Conservation (phyloP, 192 early-diverging fungal genomes). For the Coemansia sp. region DNA sequence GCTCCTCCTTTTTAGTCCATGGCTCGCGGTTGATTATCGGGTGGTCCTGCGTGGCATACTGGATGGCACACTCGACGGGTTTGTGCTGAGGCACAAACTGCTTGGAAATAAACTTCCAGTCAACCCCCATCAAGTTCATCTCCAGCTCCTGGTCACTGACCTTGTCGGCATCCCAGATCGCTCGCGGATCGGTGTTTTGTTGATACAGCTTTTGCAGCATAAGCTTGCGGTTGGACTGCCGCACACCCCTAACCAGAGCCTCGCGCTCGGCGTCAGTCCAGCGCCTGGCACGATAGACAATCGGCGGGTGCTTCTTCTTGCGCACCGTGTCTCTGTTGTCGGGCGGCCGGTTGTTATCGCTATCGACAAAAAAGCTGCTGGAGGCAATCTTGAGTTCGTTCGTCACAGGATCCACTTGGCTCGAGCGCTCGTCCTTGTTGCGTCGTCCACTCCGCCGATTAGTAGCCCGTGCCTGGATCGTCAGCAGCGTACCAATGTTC, state of each 20-base stretch:
- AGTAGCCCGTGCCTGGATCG: slow-evolving; percentile 45
- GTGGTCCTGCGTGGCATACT: slow-evolving; percentile 78
- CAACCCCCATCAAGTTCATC: slow-evolving; percentile 51
- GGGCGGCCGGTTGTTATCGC: slow-evolving; percentile 41
- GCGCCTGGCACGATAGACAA: slow-evolving; percentile 50
- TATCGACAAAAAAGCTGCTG: slow-evolving; percentile 42
- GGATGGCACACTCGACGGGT: slow-evolving; percentile 72
- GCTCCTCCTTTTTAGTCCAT: slow-evolving; percentile 64
- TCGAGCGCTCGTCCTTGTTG: slow-evolving; percentile 19
- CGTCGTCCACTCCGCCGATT: slow-evolving; percentile 38
- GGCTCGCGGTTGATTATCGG: slow-evolving; percentile 70
- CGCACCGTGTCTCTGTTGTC: slow-evolving; percentile 53
- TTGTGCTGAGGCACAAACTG: slow-evolving; percentile 59
- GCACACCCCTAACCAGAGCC: slow-evolving; percentile 51
- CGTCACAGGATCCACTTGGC: slow-evolving; percentile 37
- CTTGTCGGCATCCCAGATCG: slow-evolving; percentile 51
- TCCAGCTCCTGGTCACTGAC: slow-evolving; percentile 46
- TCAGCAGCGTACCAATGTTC: slow-evolving; percentile 33
- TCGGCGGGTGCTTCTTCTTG: slow-evolving; percentile 50
- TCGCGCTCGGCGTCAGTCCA: slow-evolving; percentile 58
- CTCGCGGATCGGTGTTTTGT: slow-evolving; percentile 46
- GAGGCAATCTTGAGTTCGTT: slow-evolving; percentile 24
- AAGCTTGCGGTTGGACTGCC: slow-evolving; percentile 51
- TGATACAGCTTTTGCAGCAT: slow-evolving; percentile 51
- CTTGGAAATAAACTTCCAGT: slow-evolving; percentile 55